phyloP scores from a whole-genome alignment of 192 early-diverging fungal genomes.

The Chytriomyces sp. region DNA sequence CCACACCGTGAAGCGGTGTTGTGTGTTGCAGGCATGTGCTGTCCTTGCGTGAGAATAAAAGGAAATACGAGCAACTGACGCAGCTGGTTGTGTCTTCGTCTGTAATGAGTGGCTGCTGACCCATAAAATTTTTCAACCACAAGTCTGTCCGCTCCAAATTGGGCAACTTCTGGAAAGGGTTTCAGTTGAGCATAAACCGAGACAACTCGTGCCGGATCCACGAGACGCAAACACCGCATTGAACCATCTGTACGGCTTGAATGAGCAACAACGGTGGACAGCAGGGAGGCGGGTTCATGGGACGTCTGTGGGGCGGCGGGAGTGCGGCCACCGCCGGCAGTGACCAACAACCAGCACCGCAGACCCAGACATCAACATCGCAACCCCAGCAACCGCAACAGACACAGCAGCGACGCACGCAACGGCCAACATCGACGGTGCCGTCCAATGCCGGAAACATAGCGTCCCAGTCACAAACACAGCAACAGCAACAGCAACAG shows the following conservation, averaged over 20 bases:
- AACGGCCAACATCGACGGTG: background rate
- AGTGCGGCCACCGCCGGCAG: background rate
- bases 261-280: background rate
- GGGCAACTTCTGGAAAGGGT: too few species aligned
- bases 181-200: background rate
- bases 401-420: background rate
- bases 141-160: too few species aligned
- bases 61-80: too few species aligned
- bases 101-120: too few species aligned
- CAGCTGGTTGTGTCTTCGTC: too few species aligned
- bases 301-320: background rate
- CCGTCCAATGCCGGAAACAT: background rate
- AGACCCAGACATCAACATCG: background rate
- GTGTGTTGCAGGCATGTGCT: too few species aligned
- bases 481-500: background rate
- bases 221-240: background rate
- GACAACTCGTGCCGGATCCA: background rate
- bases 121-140: too few species aligned
- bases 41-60: too few species aligned
- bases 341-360: background rate
- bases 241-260: background rate
- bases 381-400: background rate
- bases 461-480: background rate
- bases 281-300: conserved; percentile 9
- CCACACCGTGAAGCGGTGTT: too few species aligned